Conservation (phyloP, 139 green algal species). For the Gonium pectorale region DNA sequence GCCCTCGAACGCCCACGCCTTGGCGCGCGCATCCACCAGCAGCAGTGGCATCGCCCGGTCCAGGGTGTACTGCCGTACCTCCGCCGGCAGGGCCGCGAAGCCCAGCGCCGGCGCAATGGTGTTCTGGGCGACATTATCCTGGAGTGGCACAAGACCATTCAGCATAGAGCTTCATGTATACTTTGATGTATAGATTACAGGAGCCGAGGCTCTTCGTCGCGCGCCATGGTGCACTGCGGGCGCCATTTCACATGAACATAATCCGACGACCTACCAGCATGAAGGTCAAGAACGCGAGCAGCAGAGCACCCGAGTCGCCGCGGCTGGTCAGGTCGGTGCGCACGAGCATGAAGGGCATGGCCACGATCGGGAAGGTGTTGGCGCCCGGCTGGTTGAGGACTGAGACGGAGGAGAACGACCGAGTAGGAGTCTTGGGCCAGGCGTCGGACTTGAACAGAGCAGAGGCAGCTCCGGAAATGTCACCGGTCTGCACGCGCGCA, state of each 20-base stretch:
- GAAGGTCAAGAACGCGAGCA: constrained; percentile 33
- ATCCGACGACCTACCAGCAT: too few relatives aligned
- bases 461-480: constrained; percentile 33
- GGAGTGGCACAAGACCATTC: too few relatives aligned
- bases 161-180: too few relatives aligned
- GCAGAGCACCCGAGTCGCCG: constrained; percentile 32
- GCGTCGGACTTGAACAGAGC: constrained; percentile 49
- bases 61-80: constrained; percentile 44
- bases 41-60: constrained; percentile 51
- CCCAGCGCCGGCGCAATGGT: constrained; percentile 6
- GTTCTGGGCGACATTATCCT: constrained; percentile 14
- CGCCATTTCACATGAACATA: too few relatives aligned
- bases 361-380: constrained; percentile 53
- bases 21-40: constrained; percentile 12
- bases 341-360: constrained; percentile 54
- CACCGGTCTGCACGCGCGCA: not conserved
- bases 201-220: too few relatives aligned
- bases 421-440: constrained; percentile 48
- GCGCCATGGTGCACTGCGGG: too few relatives aligned
- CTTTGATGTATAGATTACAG: too few relatives aligned
- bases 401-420: constrained; percentile 43
- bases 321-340: constrained; percentile 28
- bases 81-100: constrained; percentile 34
- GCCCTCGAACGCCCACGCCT: constrained; percentile 36
- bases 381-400: constrained; percentile 47